These are phyloP conservation scores for Dactylis glomerata DNA, from an alignment of 176 grass and related monocot species.

Conservation along the genomic window DNA sequence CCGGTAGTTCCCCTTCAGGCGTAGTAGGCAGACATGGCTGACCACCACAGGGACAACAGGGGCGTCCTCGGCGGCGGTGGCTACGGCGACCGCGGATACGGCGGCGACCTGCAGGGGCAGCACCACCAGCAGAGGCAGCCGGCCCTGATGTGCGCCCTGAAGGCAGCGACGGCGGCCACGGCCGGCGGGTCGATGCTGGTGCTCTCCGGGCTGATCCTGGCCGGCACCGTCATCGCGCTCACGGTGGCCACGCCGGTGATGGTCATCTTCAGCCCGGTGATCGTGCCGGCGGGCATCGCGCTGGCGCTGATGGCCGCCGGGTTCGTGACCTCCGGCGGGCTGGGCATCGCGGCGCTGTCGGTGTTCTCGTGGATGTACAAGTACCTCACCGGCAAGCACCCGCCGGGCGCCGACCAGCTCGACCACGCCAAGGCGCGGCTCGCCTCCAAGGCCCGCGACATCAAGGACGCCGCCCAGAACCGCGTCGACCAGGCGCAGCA, in stretches of 20 bases:
- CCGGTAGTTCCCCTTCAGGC: neutral
- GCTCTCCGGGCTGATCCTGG: constrained; percentile 71
- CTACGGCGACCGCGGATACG: neutral
- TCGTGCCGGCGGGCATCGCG: constrained; percentile 63
- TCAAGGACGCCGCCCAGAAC: constrained; percentile 78
- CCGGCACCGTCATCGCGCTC: constrained; percentile 69
- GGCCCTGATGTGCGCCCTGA: constrained; percentile 48
- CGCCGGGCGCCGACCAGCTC: constrained; percentile 78
- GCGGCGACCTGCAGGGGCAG: neutral
- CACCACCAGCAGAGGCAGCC: constrained; percentile 55
- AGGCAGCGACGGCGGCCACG: constrained; percentile 58
- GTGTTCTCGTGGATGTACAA: constrained; percentile 99
- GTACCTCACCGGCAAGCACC: constrained; percentile 87
- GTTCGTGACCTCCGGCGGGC: constrained; percentile 68
- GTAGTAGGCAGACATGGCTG: constrained; percentile 31
- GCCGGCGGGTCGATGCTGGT: constrained; percentile 67
- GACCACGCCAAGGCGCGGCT: constrained; percentile 76
- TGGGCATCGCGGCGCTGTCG: constrained; percentile 80
- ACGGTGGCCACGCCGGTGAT: constrained; percentile 78
- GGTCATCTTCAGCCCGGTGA: constrained; percentile 94
- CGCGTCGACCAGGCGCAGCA: constrained; percentile 56
- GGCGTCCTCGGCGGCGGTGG: constrained; percentile 15
- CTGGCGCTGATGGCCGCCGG: constrained; percentile 58
- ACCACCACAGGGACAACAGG: constrained; percentile 29
- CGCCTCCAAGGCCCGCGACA: constrained; percentile 70